Base-by-base conservation (phyloP, 169 alveolate species). In the Perkinsus marinus region DNA sequence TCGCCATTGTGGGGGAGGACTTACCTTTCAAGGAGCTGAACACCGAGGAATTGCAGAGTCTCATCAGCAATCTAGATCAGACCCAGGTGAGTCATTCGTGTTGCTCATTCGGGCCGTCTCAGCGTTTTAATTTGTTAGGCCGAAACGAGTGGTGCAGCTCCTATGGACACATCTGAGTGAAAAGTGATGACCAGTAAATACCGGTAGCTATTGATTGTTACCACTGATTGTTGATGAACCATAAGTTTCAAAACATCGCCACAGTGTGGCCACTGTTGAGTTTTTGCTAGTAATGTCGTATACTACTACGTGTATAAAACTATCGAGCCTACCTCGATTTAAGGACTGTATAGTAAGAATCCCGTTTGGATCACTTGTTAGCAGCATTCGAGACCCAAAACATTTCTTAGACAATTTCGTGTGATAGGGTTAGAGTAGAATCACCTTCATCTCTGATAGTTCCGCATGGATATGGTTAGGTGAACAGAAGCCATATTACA, bases 1-100 rank as follows among this genome's bases (percentile, higher is more conserved):
- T 93, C 39, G 95, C 92, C 16, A 69, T 93, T 43, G 95, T 93
- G n/a, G 95, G 95, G 36, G 69, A 90, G 69, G 92, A 92, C 37
- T 92, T 79, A 90, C 93, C 93, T 5, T 93, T 93, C 93, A 92
- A 92, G 79, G 79, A 57, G 79, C 79, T 57, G 34, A 57, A 57
- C 22, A 57, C 79, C 22, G 79, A 57, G 79, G 79, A 57, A 30
- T 30, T 57, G 22, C 79, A 57, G 79, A 57, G 79, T 57, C 79
- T 57, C 7, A 57, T 57, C 79, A 57, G 79, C 34, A 57, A 57
- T 30, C 79, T 57, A 7, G 79, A 57, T 7, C 79, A 57, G 79
- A 26, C 79, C 34, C 5, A 57, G 79, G 79, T 57, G 46, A 57
- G 79, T 19, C 37, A 30, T 57, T 57, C 26, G 79, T n/a, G n/a